Conservation (phyloP, 2,329 filamentous ascomycete genomes). For the Sclerotinia spermophila region DNA sequence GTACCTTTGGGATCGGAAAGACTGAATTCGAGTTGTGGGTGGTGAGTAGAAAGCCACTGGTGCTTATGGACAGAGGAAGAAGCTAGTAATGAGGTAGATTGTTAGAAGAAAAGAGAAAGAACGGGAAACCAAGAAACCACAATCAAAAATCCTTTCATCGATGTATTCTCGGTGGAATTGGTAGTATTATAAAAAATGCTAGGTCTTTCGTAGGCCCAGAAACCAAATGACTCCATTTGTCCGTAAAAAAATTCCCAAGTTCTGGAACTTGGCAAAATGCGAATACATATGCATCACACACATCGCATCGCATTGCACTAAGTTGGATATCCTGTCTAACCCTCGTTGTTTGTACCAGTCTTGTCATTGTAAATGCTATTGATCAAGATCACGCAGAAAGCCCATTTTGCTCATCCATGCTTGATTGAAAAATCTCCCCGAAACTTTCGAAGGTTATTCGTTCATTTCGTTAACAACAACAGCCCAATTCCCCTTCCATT, state of each 20-base stretch:
- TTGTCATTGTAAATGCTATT: constrained; percentile 37
- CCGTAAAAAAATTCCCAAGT: neutral
- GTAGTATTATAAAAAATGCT: constrained; percentile 6
- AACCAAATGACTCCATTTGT: constrained; percentile 9
- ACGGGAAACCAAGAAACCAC: neutral
- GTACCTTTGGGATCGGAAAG: neutral
- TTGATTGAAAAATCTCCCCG: constrained; percentile 27
- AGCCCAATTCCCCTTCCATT: constrained; percentile 23
- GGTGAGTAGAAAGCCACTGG: neutral
- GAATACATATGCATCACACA: constrained; percentile 13
- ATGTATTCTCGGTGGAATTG: neutral
- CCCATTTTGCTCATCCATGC: constrained; percentile 35
- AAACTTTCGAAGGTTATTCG: constrained; percentile 8
- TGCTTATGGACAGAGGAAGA: neutral
- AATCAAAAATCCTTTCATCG: neutral
- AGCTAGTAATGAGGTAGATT: neutral
- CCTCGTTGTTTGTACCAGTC: constrained; percentile 25
- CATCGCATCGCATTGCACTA: constrained; percentile 6
- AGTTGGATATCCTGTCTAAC: neutral
- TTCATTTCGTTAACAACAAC: constrained; percentile 26
- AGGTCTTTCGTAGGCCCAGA: constrained; percentile 6
- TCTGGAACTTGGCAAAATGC: neutral
- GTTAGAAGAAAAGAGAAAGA: neutral
- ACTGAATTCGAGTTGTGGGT: neutral
- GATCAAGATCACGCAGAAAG: constrained; percentile 34